Conservation (phyloP, 495 filamentous ascomycete species). For the Haplographium delicatum region DNA sequence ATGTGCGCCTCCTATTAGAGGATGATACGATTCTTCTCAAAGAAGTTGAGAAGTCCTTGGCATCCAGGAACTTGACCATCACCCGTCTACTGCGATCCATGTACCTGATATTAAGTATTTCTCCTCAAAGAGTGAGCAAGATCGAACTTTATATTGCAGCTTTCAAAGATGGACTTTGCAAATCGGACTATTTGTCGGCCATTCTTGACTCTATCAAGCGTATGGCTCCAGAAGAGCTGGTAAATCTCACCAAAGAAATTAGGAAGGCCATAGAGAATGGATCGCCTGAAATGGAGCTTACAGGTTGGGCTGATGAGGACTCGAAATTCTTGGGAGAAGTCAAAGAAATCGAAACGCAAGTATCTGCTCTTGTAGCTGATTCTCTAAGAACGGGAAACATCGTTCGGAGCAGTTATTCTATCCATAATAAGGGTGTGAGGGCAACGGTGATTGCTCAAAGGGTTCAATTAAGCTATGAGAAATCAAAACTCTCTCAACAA, state of each 20-base stretch:
- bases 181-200: slow-evolving; percentile 12
- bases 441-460: slow-evolving; percentile 85
- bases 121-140: slow-evolving; percentile 1
- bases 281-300: slow-evolving; percentile 12
- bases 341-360: slow-evolving; percentile 32
- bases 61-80: slow-evolving; percentile 27
- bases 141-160: slow-evolving; percentile 23
- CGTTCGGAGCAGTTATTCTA: slow-evolving; percentile 71
- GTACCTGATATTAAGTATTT: slow-evolving; percentile 9
- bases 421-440: slow-evolving; percentile 64
- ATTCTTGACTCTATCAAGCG: slow-evolving; percentile 35
- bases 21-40: slow-evolving; percentile 27
- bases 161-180: slow-evolving; percentile 12
- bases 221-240: slow-evolving; percentile 35
- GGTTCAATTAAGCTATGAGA: slow-evolving; percentile 78
- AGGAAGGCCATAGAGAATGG: slow-evolving; percentile 27
- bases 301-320: slow-evolving; percentile 26
- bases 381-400: slow-evolving; percentile 38
- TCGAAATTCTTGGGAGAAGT: slow-evolving; percentile 32
- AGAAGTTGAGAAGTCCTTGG: slow-evolving; percentile 21
- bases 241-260: slow-evolving; percentile 31
- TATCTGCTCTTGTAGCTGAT: slow-evolving; percentile 34
- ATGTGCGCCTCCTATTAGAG: slow-evolving; percentile 11
- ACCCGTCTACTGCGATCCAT: slow-evolving; percentile 11
- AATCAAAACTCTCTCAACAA: slow-evolving; percentile 64